These are phyloP conservation scores for Penicillium sp. DNA, from an alignment of 2,329 filamentous ascomycete species.

Conservation along the genomic window DNA sequence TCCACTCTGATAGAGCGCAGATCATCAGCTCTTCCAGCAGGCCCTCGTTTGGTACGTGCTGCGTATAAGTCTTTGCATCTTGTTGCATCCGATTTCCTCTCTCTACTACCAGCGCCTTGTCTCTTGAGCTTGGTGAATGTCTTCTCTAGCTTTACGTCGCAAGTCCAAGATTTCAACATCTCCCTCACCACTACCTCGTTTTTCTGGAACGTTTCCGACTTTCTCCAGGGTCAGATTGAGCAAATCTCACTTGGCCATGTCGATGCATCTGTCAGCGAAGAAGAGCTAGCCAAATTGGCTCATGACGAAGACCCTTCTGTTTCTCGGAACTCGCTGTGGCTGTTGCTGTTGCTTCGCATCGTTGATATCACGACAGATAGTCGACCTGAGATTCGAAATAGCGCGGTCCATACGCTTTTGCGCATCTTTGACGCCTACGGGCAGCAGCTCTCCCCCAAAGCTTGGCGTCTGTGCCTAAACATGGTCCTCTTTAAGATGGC, in stretches of 20 bases:
- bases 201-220: slow-evolving; percentile 94
- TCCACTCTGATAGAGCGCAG: slow-evolving; percentile 16
- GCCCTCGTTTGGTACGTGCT: slow-evolving; percentile 74
- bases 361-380: slow-evolving; percentile 42
- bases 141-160: slow-evolving; percentile 82
- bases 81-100: slow-evolving; percentile 90
- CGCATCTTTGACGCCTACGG: slow-evolving; percentile 91
- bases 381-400: slow-evolving; percentile 47
- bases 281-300: slow-evolving; percentile 58
- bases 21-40: slow-evolving; percentile 42
- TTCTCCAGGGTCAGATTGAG: slow-evolving; percentile 58
- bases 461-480: slow-evolving; percentile 81
- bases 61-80: slow-evolving; percentile 89
- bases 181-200: slow-evolving; percentile 92
- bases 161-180: slow-evolving; percentile 91
- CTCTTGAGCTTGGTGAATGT: slow-evolving; percentile 79
- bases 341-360: slow-evolving; percentile 39
- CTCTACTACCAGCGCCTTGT: slow-evolving; percentile 67
- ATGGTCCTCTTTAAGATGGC: slow-evolving; percentile 77
- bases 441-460: slow-evolving; percentile 70
- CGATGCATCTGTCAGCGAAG: slow-evolving; percentile 52
- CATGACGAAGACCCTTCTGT: slow-evolving; percentile 58
- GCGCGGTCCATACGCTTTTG: slow-evolving; percentile 83
- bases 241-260: slow-evolving; percentile 39
- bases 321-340: slow-evolving; percentile 46